Conservation (phyloP, 1,284 basidiomycete genomes). For the Ustilago trichophora region DNA sequence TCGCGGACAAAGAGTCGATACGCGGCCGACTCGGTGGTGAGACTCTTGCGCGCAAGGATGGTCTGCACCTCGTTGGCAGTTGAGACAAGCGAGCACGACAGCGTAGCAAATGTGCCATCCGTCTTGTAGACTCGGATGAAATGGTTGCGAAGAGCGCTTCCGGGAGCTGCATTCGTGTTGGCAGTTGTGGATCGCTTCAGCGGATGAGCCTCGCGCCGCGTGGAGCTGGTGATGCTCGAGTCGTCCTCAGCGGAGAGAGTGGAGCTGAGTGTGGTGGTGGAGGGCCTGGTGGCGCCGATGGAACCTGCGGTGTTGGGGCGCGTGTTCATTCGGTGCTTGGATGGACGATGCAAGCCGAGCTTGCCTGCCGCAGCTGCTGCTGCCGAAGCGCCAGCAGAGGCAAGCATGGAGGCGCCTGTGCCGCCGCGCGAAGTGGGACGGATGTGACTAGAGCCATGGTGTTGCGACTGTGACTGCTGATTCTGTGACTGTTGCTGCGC, state of each 20-base stretch:
- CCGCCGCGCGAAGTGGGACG: constrained; percentile 43
- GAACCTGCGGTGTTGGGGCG: constrained; percentile 58
- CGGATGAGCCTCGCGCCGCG: constrained; percentile 22
- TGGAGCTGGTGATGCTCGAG: constrained; percentile 14
- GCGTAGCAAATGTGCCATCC: constrained; percentile 78
- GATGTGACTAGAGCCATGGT: constrained; percentile 7
- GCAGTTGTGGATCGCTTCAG: constrained; percentile 36
- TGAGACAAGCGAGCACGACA: constrained; percentile 74
- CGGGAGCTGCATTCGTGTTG: constrained; percentile 2
- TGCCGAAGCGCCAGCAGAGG: constrained; percentile 51
- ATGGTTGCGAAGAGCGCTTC: constrained; percentile 59
- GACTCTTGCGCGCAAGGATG: constrained; percentile 52
- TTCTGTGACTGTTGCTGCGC: constrained; percentile 22
- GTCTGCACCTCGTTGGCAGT: constrained; percentile 74
- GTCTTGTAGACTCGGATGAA: constrained; percentile 79
- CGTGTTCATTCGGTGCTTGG: constrained; percentile 33
- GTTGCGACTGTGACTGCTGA: constrained; percentile 13
- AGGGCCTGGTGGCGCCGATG: constrained; percentile 38
- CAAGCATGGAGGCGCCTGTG: constrained; percentile 32
- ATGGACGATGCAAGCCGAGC: constrained; percentile 52
- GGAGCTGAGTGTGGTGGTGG: constrained; percentile 39
- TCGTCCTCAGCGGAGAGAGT: constrained; percentile 45
- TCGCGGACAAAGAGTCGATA: constrained; percentile 64
- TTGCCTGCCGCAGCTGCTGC: constrained; percentile 58
- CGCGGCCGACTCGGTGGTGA: constrained; percentile 49